Conservation (phyloP, 306 rosid species). For the Acacia confusa region DNA sequence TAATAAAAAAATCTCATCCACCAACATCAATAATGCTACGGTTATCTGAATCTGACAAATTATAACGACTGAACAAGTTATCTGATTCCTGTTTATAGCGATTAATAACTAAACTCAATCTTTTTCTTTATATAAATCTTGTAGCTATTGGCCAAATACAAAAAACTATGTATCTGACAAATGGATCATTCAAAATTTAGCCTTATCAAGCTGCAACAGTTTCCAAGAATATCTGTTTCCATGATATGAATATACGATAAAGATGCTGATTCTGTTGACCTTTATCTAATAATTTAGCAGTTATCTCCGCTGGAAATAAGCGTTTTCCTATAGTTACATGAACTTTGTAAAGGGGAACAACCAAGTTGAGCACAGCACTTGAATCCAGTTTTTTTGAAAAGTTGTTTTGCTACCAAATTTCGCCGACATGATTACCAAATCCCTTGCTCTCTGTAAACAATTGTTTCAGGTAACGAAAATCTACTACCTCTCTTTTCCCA, state of each 20-base stretch:
- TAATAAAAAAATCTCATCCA: background rate
- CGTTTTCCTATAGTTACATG: background rate
- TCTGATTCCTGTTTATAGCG: background rate
- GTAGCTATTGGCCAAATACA: background rate
- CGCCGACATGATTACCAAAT: background rate
- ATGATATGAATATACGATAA: background rate
- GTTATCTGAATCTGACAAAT: background rate
- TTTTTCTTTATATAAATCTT: background rate
- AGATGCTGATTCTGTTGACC: background rate
- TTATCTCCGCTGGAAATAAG: background rate
- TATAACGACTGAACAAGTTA: background rate
- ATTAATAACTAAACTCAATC: background rate
- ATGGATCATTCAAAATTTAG: background rate
- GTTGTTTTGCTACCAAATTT: background rate
- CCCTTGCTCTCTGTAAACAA: background rate
- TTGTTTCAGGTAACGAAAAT: background rate
- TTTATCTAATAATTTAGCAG: background rate
- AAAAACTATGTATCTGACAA: background rate
- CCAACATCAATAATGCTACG: constrained; percentile 12
- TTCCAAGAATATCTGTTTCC: background rate
- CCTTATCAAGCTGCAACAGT: background rate
- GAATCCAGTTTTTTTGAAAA: background rate
- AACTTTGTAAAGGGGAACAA: background rate
- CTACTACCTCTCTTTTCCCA: background rate
- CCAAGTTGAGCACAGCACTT: background rate